A percentile compares a stretch with the other conserved stretches of the same genome.
Conservation (phyloP, 768 basidiomycete species). For the Russula brevipes region DNA sequence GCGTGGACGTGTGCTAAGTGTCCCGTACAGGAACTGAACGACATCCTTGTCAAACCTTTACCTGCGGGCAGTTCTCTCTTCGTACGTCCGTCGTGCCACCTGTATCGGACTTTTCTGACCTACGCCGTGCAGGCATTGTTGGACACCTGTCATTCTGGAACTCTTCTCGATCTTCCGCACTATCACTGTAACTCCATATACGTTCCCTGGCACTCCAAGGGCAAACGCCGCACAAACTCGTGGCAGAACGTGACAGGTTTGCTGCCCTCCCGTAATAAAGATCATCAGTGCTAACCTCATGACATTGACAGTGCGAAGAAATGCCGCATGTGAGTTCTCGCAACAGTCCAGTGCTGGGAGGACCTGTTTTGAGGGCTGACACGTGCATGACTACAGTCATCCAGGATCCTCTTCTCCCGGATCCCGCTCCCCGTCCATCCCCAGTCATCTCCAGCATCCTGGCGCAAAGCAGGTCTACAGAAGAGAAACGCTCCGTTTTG, state of each 20-base stretch:
- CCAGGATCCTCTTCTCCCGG: background rate
- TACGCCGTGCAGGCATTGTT: constrained; percentile 21
- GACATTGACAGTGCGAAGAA: constrained; percentile 2
- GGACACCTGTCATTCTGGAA: constrained; percentile 28
- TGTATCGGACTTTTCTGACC: background rate
- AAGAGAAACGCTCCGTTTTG: constrained; percentile 3
- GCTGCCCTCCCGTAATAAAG: background rate
- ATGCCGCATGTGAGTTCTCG: constrained; percentile 11
- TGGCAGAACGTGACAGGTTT: constrained; percentile 23
- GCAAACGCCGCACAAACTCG: constrained; percentile 24
- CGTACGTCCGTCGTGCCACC: constrained; percentile 5
- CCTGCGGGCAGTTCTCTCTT: constrained; percentile 24
- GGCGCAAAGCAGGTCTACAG: background rate
- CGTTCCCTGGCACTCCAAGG: constrained; percentile 25
- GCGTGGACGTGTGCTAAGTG: background rate
- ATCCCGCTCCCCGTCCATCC: background rate
- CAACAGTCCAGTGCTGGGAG: background rate
- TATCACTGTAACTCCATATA: constrained; percentile 26
- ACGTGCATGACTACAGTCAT: background rate
- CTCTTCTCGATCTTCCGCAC: constrained; percentile 26
- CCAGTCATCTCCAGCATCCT: background rate
- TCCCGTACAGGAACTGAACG: constrained; percentile 24
- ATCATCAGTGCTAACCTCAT: background rate
- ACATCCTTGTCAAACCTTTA: constrained; percentile 24
- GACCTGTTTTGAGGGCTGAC: background rate